Percentiles rank a stretch among this genome's conserved stretches.
phyloP scores from a whole-genome alignment of 768 basidiomycete species.

The Agrocybe praecox region DNA sequence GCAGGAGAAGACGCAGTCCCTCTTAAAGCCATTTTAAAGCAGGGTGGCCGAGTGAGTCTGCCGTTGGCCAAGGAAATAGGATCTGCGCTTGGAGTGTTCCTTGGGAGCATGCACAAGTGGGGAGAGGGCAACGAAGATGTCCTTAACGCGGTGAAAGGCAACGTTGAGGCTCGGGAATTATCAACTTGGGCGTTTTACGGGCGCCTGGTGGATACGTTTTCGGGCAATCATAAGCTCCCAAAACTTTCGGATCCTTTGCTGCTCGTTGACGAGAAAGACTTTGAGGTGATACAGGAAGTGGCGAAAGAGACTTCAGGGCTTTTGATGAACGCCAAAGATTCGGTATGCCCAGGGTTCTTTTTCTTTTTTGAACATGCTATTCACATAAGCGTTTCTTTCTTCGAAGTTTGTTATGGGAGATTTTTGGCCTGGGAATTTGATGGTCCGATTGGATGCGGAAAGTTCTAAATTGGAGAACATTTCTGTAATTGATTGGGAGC shows the following conservation, averaged over 20 bases:
- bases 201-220: conserved; percentile 40
- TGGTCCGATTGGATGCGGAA: conserved; percentile 41
- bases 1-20: conserved; percentile 41
- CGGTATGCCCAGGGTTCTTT: conserved; percentile 21
- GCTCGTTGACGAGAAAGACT: conserved; percentile 34
- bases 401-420: conserved; percentile 63
- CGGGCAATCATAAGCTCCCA: conserved; percentile 28
- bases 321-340: conserved; percentile 26
- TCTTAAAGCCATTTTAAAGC: conserved; percentile 43
- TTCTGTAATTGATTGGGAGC: conserved; percentile 68
- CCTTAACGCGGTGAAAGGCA: conserved; percentile 36
- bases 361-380: not conserved
- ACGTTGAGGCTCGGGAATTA: conserved; percentile 41
- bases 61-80: conserved; percentile 48
- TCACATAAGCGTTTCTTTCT: not conserved
- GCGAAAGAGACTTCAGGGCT: conserved; percentile 24
- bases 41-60: conserved; percentile 27
- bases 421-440: conserved; percentile 74
- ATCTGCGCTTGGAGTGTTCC: conserved; percentile 52
- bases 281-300: conserved; percentile 27
- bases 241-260: conserved; percentile 45
- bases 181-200: conserved; percentile 47
- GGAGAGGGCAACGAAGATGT: conserved; percentile 33
- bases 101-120: conserved; percentile 54
- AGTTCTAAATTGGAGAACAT: conserved; percentile 40